phyloP scores from a whole-genome alignment of 257 asterid genomes.

The Rauvolfia tetraphylla region DNA sequence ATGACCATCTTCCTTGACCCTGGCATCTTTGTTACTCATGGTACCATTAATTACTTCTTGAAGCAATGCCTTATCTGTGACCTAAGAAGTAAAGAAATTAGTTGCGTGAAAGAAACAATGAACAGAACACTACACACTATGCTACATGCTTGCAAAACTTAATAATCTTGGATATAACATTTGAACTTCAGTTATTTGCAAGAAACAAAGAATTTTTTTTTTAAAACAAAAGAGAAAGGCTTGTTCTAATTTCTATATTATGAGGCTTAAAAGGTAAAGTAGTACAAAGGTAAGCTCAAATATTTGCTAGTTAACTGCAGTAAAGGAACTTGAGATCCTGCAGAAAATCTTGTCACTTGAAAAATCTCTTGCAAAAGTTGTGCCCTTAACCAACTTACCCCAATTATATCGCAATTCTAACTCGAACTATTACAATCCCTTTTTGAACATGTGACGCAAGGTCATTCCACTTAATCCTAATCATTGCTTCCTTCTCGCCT shows the following conservation, averaged over 20 bases:
- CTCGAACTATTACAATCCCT: neutral
- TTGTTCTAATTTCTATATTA: neutral
- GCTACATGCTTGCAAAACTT: neutral
- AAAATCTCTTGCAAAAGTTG: no score
- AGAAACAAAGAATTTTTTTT: no score
- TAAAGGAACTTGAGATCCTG: neutral
- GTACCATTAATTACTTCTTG: slow-evolving; percentile 82
- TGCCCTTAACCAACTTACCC: no score
- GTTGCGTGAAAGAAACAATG: slow-evolving; percentile 12
- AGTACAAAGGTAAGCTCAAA: neutral
- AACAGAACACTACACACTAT: neutral
- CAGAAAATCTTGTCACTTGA: no score
- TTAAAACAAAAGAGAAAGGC: neutral
- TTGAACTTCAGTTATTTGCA: neutral
- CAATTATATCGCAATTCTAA: neutral
- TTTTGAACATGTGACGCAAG: neutral
- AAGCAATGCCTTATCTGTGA: slow-evolving; percentile 82
- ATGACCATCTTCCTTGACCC: slow-evolving; percentile 81
- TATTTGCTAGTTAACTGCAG: neutral
- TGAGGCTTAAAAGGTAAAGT: neutral
- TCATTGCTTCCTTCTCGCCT: neutral
- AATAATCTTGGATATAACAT: neutral
- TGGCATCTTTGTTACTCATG: slow-evolving; percentile 68
- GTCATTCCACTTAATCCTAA: neutral
- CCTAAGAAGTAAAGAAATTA: slow-evolving; percentile 48